These are phyloP conservation scores for Ogataea philodendri DNA, from an alignment of 805 yeast species.

Conservation along the genomic window DNA sequence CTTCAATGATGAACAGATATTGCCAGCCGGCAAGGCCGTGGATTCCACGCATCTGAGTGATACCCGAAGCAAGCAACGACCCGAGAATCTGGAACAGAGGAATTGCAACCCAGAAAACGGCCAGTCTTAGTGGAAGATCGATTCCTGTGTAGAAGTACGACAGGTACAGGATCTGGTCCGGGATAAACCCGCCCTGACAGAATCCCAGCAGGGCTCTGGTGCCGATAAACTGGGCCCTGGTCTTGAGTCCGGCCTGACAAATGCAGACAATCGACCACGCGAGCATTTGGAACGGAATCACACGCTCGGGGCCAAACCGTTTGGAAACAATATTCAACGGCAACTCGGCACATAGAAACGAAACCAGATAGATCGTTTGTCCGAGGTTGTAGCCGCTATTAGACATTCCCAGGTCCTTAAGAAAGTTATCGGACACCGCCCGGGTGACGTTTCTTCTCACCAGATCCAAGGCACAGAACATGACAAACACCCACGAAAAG, in stretches of 20 bases:
- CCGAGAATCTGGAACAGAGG: conserved; percentile 45
- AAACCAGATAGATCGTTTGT: conserved; percentile 48
- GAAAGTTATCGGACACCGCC: conserved; percentile 51
- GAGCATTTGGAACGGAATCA: conserved; percentile 57
- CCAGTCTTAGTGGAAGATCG: conserved; percentile 56
- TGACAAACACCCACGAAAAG: conserved; percentile 52
- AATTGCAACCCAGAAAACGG: conserved; percentile 57
- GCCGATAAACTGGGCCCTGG: conserved; percentile 41
- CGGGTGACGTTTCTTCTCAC: conserved; percentile 57
- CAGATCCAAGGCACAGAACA: conserved; percentile 56
- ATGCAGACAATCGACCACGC: conserved; percentile 57
- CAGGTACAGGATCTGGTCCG: conserved; percentile 60
- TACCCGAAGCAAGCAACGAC: conserved; percentile 47
- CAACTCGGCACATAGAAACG: conserved; percentile 54
- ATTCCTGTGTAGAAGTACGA: conserved; percentile 60
- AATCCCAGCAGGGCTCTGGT: conserved; percentile 53
- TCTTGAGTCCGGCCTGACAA: conserved; percentile 45
- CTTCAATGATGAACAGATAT: conserved; percentile 67
- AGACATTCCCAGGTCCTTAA: conserved; percentile 48
- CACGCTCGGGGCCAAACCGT: conserved; percentile 57
- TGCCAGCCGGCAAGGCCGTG: conserved; percentile 55
- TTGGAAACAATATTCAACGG: conserved; percentile 66
- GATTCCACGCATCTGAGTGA: conserved; percentile 47
- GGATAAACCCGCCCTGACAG: conserved; percentile 66
- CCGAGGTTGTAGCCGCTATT: conserved; percentile 61